These are phyloP conservation scores for Cryphonectria parasitica DNA, from an alignment of 2,329 filamentous ascomycete species.

Conservation along the genomic window DNA sequence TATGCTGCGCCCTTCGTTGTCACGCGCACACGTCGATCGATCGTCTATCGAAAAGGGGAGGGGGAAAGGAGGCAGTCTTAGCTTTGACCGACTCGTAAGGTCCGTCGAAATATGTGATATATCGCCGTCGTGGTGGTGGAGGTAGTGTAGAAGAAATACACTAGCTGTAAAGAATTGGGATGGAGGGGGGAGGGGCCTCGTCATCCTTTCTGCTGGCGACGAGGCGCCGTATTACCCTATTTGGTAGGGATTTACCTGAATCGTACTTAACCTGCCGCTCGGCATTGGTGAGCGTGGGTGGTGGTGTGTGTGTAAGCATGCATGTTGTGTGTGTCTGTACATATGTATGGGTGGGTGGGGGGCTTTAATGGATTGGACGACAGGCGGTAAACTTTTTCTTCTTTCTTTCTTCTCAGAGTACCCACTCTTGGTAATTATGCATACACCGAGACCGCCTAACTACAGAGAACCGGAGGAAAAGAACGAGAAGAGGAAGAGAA, in stretches of 20 bases:
- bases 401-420: background rate
- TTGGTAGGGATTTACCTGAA: background rate
- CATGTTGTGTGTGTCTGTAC: background rate
- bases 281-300: background rate
- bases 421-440: background rate
- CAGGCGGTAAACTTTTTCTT: background rate
- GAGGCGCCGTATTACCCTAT: background rate
- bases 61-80: background rate
- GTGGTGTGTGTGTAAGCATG: background rate
- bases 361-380: background rate
- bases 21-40: background rate
- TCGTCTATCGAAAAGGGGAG: background rate
- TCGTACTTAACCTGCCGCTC: background rate
- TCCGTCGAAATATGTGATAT: background rate
- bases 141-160: background rate
- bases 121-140: background rate
- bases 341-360: background rate
- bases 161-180: background rate
- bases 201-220: background rate
- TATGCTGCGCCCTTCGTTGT: background rate
- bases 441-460: too few relatives aligned
- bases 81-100: background rate
- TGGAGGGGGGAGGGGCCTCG: background rate
- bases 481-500: background rate
- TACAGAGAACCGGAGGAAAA: background rate